Conservation (phyloP, 371 early-diverging fungal genomes). For the Mucor plumbeus region DNA sequence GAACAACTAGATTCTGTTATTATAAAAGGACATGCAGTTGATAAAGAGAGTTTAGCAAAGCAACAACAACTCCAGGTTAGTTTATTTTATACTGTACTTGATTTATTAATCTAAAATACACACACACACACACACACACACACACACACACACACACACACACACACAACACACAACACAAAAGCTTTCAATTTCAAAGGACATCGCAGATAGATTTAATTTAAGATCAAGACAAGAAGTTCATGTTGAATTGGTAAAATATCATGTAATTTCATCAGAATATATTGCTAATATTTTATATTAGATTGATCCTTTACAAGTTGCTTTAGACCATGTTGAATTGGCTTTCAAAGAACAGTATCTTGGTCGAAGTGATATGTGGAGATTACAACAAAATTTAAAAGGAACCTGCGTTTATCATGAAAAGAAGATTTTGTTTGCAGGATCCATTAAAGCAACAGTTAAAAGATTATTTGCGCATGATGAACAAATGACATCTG, state of each 20-base stretch:
- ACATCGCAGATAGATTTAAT: conserved; percentile 47
- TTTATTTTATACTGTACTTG: not conserved
- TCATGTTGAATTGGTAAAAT: conserved; percentile 63
- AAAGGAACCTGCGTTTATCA: conserved; percentile 76
- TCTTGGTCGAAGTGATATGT: conserved; percentile 93
- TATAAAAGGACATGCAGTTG: conserved; percentile 55
- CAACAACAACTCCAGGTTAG: conserved; percentile 66
- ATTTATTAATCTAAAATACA: not conserved
- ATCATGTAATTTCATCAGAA: too few species aligned
- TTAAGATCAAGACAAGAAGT: conserved; percentile 67
- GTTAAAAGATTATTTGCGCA: conserved; percentile 81
- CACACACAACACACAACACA: not conserved
- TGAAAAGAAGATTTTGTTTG: conserved; percentile 76
- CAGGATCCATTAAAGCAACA: conserved; percentile 83
- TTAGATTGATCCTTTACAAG: conserved; percentile 69
- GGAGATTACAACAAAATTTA: conserved; percentile 82
- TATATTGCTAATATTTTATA: conserved; percentile 19
- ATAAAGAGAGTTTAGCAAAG: conserved; percentile 54
- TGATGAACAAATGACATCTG: conserved; percentile 59
- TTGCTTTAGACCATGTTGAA: conserved; percentile 84
- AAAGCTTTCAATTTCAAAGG: conserved; percentile 50
- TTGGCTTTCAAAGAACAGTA: conserved; percentile 92
- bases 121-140: too few species aligned
- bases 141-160: too few species aligned
- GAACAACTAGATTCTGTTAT: conserved; percentile 38